A percentile compares a stretch with the other conserved stretches of the same genome.
Evolutionary conservation across 2,329 filamentous ascomycete genomes (phyloP).

Genomic region (Monilinia fructigena): DNA sequence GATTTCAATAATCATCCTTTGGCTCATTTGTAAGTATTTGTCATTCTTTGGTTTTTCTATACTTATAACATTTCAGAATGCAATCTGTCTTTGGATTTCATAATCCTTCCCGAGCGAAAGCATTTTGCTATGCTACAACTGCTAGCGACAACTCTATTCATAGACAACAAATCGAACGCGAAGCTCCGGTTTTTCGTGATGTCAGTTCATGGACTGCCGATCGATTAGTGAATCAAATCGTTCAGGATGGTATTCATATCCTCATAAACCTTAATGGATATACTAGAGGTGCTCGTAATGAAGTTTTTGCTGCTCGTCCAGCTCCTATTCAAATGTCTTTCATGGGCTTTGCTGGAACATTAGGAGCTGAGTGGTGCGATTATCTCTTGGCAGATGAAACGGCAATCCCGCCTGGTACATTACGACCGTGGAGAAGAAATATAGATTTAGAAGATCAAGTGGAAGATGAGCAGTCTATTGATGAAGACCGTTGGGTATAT

Average conservation of each 20-base stretch:
- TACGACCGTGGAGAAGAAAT: conserved; percentile 77
- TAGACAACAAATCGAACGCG: conserved; percentile 86
- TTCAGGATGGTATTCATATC: conserved; percentile 86
- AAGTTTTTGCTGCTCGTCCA: conserved; percentile 91
- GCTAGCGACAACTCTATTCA: conserved; percentile 85
- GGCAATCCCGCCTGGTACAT: conserved; percentile 77
- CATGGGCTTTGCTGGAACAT: conserved; percentile 95
- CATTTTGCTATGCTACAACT: conserved; percentile 95
- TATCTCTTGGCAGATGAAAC: conserved; percentile 90
- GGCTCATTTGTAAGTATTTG: conserved; percentile 68
- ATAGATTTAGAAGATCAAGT: conserved; percentile 68
- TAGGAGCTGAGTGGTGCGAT: conserved; percentile 98
- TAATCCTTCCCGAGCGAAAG: conserved; percentile 68
- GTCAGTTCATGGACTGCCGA: conserved; percentile 85
- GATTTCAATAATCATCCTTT: conserved; percentile 99
- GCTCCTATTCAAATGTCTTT: conserved; percentile 99
- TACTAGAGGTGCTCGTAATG: conserved; percentile 92
- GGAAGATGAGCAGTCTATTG: conserved; percentile 59
- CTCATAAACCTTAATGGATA: conserved; percentile 98
- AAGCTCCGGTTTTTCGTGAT: conserved; percentile 88
- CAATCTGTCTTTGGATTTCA: conserved; percentile 97
- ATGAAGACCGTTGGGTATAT: conserved; percentile 84
- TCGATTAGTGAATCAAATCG: conserved; percentile 79
- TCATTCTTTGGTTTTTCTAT: background rate
- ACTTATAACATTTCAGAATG: conserved; percentile 56